Evolutionary conservation across 1,284 basidiomycete genomes (phyloP).

Genomic region (Austroboletus niveus): DNA sequence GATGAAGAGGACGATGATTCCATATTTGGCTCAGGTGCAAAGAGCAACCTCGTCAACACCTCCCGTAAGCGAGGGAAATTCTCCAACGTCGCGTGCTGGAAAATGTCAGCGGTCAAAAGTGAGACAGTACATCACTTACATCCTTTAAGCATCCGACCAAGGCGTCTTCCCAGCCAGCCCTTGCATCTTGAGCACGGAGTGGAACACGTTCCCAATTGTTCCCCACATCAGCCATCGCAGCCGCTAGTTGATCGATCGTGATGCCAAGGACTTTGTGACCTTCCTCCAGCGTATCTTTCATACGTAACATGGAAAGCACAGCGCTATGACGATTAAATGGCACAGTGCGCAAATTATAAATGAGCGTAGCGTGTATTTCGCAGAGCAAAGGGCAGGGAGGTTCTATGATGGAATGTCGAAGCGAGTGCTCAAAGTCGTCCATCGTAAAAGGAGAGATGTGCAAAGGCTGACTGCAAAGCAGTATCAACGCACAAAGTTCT

Average conservation of each 20-base stretch:
- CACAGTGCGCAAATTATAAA: conserved; percentile 86
- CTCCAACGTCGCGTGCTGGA: conserved; percentile 71
- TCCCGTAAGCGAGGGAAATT: conserved; percentile 76
- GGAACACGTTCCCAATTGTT: conserved; percentile 81
- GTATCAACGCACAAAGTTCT: conserved; percentile 1
- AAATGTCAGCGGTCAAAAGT: conserved; percentile 14
- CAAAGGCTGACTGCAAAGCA: conserved; percentile 68
- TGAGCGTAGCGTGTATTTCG: conserved; percentile 87
- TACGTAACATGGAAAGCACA: conserved; percentile 58
- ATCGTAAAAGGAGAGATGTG: conserved; percentile 89
- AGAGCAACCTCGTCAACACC: conserved; percentile 75
- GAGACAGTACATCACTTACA: conserved; percentile 46
- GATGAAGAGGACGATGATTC: conserved; percentile 44
- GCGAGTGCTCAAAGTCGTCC: conserved; percentile 89
- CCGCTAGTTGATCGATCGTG: conserved; percentile 54
- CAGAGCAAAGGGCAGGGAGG: conserved; percentile 75
- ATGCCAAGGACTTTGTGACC: conserved; percentile 51
- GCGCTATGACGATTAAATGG: conserved; percentile 69
- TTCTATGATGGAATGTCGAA: conserved; percentile 74
- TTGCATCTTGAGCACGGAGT: conserved; percentile 60
- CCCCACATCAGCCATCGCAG: conserved; percentile 68
- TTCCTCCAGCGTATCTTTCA: conserved; percentile 40
- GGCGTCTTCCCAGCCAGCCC: conserved; percentile 82
- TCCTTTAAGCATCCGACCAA: conserved; percentile 88
- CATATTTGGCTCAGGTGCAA: conserved; percentile 49